A percentile compares a stretch with the other conserved stretches of the same genome.
Evolutionary conservation across 176 grass and related monocot species (phyloP).

Genomic region (Zoysia pacifica): DNA sequence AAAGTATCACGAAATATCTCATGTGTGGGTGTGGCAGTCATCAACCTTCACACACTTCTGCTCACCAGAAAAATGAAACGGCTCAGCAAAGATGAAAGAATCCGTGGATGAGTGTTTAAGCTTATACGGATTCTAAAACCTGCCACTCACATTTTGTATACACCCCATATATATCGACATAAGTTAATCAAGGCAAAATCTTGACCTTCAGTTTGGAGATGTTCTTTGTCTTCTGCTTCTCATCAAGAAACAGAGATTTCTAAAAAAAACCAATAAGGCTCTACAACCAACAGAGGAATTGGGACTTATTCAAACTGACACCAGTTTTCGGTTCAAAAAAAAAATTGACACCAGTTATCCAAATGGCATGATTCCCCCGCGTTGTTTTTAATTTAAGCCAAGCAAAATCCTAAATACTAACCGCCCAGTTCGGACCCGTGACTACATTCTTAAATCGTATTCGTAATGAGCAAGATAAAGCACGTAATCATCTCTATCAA

Average conservation of each 20-base stretch:
- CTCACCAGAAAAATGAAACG: conserved; percentile 25
- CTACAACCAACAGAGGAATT: background rate
- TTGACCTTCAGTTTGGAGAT: background rate
- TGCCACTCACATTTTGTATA: background rate
- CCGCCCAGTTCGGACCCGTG: background rate
- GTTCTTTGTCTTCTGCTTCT: background rate
- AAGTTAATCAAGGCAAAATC: background rate
- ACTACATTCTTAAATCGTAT: conserved; percentile 13
- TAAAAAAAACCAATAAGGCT: background rate
- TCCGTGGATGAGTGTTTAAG: background rate
- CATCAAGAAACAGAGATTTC: background rate
- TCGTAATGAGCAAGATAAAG: background rate
- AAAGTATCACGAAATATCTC: conserved; percentile 37
- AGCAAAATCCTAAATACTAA: background rate
- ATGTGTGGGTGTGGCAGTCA: background rate
- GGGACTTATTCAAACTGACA: background rate
- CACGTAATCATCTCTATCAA: background rate
- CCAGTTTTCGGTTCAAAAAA: background rate
- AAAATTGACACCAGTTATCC: background rate
- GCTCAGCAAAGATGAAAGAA: background rate
- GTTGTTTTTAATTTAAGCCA: background rate
- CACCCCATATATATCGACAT: background rate
- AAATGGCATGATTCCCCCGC: background rate
- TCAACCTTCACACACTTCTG: conserved; percentile 1
- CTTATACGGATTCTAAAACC: background rate